These are phyloP conservation scores for Emmonsiellopsis sp. DNA, from an alignment of 2,329 filamentous ascomycete species.

Conservation along the genomic window DNA sequence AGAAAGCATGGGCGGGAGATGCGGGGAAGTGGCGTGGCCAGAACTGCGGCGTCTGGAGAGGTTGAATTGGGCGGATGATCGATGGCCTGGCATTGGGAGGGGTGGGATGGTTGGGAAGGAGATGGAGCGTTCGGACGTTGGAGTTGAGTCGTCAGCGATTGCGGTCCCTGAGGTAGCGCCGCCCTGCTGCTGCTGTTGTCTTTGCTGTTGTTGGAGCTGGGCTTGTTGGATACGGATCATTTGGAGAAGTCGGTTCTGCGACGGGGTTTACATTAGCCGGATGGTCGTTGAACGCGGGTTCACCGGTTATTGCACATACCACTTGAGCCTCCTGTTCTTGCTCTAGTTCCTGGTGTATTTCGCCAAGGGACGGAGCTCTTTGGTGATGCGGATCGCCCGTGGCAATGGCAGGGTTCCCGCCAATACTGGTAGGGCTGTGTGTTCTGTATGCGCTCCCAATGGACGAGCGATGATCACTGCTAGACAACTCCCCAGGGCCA, in stretches of 20 bases:
- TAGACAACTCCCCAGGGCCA: conserved; percentile 27
- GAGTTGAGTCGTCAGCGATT: conserved; percentile 34
- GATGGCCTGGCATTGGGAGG: conserved; percentile 19
- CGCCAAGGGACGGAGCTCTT: conserved; percentile 38
- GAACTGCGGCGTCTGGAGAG: conserved; percentile 27
- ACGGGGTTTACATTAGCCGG: conserved; percentile 5
- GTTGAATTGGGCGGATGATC: conserved; percentile 25
- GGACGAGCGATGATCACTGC: conserved; percentile 28
- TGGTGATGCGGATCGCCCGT: conserved; percentile 40
- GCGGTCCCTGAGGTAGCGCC: conserved; percentile 17
- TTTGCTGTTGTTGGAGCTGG: conserved; percentile 31
- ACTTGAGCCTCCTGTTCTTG: conserved; percentile 45
- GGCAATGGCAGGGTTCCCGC: conserved; percentile 31
- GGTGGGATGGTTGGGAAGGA: conserved; percentile 27
- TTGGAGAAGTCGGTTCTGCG: conserved; percentile 40
- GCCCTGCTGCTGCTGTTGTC: conserved; percentile 26
- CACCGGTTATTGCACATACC: conserved; percentile 21
- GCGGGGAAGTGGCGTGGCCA: conserved; percentile 30
- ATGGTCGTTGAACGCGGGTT: background rate
- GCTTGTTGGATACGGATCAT: conserved; percentile 40
- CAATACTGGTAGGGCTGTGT: conserved; percentile 34
- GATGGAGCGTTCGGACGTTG: conserved; percentile 33
- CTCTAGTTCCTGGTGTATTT: conserved; percentile 42
- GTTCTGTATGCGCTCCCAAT: conserved; percentile 30
- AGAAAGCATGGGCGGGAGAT: conserved; percentile 20